Base-by-base conservation (phyloP, 768 basidiomycete genomes). In the Amanita fuliginea region DNA sequence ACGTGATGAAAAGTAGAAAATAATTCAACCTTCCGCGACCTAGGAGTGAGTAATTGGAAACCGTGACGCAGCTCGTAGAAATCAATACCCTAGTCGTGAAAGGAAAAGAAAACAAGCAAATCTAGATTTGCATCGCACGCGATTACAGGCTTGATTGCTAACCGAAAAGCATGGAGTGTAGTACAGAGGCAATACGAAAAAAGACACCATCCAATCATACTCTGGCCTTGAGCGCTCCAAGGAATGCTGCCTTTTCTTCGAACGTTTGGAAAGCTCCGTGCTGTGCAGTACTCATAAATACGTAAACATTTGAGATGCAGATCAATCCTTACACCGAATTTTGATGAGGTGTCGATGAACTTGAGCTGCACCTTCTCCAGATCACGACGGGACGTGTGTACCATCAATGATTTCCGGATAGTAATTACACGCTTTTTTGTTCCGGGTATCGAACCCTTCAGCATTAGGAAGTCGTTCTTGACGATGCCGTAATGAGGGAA, bases 401-500 rank as follows among this genome's bases (percentile, higher is more conserved):
- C 83, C 86, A 93, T 89, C 65, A 98, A 81, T 19, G 92, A 91
- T 66, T 98, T 96, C 65, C 96, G 88, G 67, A 99, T 81, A 53
- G 94, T 97, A 64, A 98, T 78, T 58, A 98, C 84, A 73, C 96
- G 90, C 78, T 98, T 98, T 78, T 90, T 92, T 66, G 90, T 93
- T 59, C 95, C 96, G 52, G 91, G 89, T 56, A 93, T 77, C 47
- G 83, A 92, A 55, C 95, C 95, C 77, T 98, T 98, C 69, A 98
- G 75, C 70, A 99, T 82, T 61, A 99, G 70, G 78, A 84, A 99
- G 68, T 98, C 96, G 76, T 96, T 95, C 80, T 88, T 94, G 73
- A 98, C 86, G 62, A 96, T 78, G 79, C 95, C 94, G 67, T 98
- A 98, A 66, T 96, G 92, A 51, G 93, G 92, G 85, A 95, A 99